Conservation (phyloP, 116 monocot genomes). For the Cymodocea nodosa region DNA sequence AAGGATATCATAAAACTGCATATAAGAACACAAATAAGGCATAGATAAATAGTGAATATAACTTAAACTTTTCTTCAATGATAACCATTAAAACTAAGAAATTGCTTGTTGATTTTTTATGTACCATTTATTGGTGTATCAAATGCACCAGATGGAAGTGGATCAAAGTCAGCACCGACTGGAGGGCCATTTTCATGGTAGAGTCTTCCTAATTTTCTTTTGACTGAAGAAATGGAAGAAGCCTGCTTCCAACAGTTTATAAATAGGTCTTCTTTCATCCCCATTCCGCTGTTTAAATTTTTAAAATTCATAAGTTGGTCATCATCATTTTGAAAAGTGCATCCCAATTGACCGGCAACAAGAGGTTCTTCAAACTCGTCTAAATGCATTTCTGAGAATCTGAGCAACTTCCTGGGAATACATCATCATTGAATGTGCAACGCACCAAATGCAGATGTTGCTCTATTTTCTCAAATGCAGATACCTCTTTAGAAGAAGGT, state of each 20-base stretch:
- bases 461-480: slow-evolving; percentile 6
- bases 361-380: slow-evolving; percentile 6
- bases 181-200: slow-evolving; percentile 32
- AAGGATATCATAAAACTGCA: not conserved
- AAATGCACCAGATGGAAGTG: slow-evolving; percentile 36
- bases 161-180: slow-evolving; percentile 21
- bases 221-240: slow-evolving; percentile 17
- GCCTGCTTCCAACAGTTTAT: slow-evolving; percentile 1
- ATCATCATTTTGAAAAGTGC: not conserved
- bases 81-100: not conserved
- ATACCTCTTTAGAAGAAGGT: slow-evolving; percentile 8
- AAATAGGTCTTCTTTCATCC: not conserved
- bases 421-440: slow-evolving; percentile 10
- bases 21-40: not conserved
- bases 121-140: slow-evolving; percentile 22
- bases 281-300: not conserved
- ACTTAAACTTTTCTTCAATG: not conserved
- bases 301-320: not conserved
- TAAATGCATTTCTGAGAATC: slow-evolving; percentile 14
- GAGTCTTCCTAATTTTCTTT: slow-evolving; percentile 17
- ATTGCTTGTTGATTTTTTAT: slow-evolving; percentile 12
- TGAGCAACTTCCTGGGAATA: slow-evolving; percentile 21
- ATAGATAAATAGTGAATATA: not conserved
- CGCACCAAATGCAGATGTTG: not conserved
- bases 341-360: not conserved